phyloP scores from a whole-genome alignment of 2,329 filamentous ascomycete species.

The Xylaria sp. region DNA sequence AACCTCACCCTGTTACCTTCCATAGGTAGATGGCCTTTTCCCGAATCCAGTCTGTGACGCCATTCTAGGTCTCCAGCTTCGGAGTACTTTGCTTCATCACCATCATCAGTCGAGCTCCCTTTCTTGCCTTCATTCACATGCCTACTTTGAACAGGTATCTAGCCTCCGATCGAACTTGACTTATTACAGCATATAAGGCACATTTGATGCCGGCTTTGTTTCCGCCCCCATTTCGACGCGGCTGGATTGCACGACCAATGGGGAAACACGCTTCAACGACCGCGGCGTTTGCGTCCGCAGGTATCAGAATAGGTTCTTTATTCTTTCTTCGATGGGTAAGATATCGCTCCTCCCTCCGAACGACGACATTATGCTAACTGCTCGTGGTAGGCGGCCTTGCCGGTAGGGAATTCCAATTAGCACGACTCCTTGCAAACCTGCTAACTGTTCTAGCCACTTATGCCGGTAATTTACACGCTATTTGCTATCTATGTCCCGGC shows the following conservation, averaged over 20 bases:
- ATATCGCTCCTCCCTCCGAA: conserved; percentile 12
- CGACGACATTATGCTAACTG: conserved; percentile 22
- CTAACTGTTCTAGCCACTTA: conserved; percentile 29
- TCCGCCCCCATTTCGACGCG: conserved; percentile 5
- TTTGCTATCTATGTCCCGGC: conserved; percentile 68
- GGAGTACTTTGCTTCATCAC: conserved; percentile 10
- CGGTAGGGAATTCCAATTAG: conserved; percentile 29
- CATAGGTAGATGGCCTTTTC: conserved; percentile 13
- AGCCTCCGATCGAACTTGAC: conserved; percentile 1
- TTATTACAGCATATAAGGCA: conserved; percentile 5
- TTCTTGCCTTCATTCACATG: conserved; percentile 24
- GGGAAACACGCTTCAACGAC: conserved; percentile 30
- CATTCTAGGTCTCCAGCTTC: conserved; percentile 19
- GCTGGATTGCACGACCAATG: conserved; percentile 20
- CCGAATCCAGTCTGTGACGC: conserved; percentile 14
- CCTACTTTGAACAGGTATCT: conserved; percentile 3
- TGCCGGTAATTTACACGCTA: conserved; percentile 56
- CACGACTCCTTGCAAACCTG: not conserved
- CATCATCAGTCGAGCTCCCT: conserved; percentile 1
- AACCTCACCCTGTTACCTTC: not conserved
- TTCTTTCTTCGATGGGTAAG: conserved; percentile 66
- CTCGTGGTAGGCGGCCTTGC: conserved; percentile 32
- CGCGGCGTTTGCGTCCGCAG: conserved; percentile 50
- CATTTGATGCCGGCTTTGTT: conserved; percentile 4
- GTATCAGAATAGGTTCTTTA: conserved; percentile 53